phyloP scores from a whole-genome alignment of 345 rosid species.

The Citrus trifoliata region DNA sequence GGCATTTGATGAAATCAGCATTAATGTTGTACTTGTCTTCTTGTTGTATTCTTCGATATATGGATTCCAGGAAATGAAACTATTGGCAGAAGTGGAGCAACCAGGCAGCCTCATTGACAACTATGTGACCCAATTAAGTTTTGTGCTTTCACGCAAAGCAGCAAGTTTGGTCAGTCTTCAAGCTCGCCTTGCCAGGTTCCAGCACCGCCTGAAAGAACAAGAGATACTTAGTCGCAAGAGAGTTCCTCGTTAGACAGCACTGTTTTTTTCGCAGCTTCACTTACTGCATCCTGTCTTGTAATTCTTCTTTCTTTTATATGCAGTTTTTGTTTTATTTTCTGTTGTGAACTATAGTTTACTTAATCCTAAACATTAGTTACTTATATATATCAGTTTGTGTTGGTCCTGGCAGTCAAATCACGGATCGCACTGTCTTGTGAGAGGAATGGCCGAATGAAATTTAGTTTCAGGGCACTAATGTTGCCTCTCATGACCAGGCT shows the following conservation, averaged over 20 bases:
- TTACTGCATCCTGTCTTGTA: slow-evolving; percentile 11
- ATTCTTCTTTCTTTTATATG: slow-evolving; percentile 7
- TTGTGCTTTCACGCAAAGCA: slow-evolving; percentile 95
- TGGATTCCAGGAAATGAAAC: slow-evolving; percentile 81
- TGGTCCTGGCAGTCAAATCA: slow-evolving; percentile 12
- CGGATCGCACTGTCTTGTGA: background rate
- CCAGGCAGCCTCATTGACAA: slow-evolving; percentile 96
- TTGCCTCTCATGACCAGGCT: background rate
- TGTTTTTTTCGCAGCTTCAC: background rate
- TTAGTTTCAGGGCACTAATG: background rate
- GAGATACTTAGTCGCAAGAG: slow-evolving; percentile 90
- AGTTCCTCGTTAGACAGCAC: slow-evolving; percentile 49
- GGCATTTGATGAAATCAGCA: background rate
- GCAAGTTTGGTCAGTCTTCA: slow-evolving; percentile 89
- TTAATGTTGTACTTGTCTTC: background rate
- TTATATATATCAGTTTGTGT: slow-evolving; percentile 7
- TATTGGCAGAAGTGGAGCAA: slow-evolving; percentile 87
- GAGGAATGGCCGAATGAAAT: background rate
- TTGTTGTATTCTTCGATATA: background rate
- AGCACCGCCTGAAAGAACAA: slow-evolving; percentile 89
- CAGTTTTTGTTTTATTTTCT: slow-evolving; percentile 6
- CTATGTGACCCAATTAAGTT: slow-evolving; percentile 83
- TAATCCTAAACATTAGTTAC: background rate
- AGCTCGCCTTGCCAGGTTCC: slow-evolving; percentile 96
- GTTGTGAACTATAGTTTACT: background rate